Evolutionary conservation across 2,329 filamentous ascomycete species (phyloP), one percentile per base, ranked within the genome.

Genomic region (Ciborinia camelliae): DNA sequence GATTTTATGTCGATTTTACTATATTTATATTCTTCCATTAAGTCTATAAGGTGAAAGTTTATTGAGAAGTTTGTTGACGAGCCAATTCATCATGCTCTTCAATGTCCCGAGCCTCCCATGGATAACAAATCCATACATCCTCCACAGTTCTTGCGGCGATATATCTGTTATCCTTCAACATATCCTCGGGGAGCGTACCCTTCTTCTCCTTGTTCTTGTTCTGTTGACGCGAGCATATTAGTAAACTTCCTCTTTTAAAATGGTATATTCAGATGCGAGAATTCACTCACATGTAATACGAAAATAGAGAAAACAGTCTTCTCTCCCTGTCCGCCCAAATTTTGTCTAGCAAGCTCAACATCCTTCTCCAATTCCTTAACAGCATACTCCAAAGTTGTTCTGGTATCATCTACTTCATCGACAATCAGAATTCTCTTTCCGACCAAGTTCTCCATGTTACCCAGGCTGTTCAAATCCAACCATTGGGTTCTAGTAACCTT

Each of bases 71-170:
- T 60, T 74, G 62, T 32, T 74, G 70, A 18, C 51, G 80, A 23
- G 92, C 90, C 65, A 88, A 76, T 66, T 80, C 79, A 79, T 98
- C 94, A 76, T 97, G 94, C 83, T 93, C 91, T 35, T 96, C 92
- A 75, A 98, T 97, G 76, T 97, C 91, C 41, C 80, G 89, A 51
- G 95, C 95, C 81, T 98, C 95, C 95, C 95, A 99, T 20, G 95
- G 95, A 80, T 99, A 99, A 84, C 92, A 96, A 77, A 98, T 98
- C 95, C 95, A 99, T 70, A 92, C 89, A 79, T 99, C 94, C n/a
- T 85, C 86, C 39, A 96, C 90, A 7, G 94, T 98, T 75, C 89
- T 82, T 28, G 95, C 92, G 28, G 95, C 95, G 71, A 90, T 79
- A 79, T 99, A 99, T 73, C 89, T 84, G 65, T 85, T 84, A 63